These are phyloP conservation scores for Neurospora hispaniola DNA, from an alignment of 495 filamentous ascomycete genomes.

Conservation along the genomic window DNA sequence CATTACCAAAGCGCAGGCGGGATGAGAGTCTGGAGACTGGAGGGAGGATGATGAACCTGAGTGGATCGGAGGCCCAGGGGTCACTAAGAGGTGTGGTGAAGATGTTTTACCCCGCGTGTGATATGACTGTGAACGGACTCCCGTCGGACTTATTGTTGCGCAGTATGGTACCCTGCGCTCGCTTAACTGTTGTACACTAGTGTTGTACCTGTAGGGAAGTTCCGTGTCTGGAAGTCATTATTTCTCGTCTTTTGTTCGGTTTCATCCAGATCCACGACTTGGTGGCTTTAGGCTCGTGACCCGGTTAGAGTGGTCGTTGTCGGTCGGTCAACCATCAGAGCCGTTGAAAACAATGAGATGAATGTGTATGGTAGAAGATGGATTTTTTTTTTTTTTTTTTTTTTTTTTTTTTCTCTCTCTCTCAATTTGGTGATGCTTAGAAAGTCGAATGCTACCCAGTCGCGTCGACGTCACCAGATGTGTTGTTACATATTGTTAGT, in stretches of 20 bases:
- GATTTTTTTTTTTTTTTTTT: not conserved
- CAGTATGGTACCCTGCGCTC: not conserved
- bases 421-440: not conserved
- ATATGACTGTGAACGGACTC: not conserved
- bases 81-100: not conserved
- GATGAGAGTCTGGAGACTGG: not conserved
- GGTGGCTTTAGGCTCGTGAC: not conserved
- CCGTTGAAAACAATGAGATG: not conserved
- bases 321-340: not conserved
- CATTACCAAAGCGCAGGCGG: not conserved
- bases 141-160: not conserved
- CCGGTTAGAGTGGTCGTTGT: not conserved
- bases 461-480: not conserved
- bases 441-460: not conserved
- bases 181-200: not conserved
- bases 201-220: not conserved
- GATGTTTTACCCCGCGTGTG: not conserved
- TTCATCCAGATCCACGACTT: not conserved
- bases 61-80: not conserved
- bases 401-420: no score
- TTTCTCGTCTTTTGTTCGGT: not conserved
- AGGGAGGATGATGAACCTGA: not conserved
- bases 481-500: not conserved
- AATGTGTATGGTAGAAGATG: not conserved
- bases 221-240: not conserved